Evolutionary conservation across 305 asterid genomes (phyloP).

Genomic region (Solanum hybrid): DNA sequence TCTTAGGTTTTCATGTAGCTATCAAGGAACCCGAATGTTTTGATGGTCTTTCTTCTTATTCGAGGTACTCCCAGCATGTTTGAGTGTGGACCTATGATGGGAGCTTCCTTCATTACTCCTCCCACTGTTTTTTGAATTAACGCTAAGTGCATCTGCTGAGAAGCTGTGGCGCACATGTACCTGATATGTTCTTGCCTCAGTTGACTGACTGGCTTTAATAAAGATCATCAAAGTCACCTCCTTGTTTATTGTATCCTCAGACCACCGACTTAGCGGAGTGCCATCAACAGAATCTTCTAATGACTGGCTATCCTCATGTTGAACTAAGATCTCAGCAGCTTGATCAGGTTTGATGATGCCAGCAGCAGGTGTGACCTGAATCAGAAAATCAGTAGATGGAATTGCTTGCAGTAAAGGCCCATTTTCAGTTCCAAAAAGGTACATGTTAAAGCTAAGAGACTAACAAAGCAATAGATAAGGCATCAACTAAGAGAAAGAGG

Average conservation of each 20-base stretch:
- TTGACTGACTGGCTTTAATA: constrained; percentile 49
- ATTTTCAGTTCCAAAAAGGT: not conserved
- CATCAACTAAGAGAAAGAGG: not conserved
- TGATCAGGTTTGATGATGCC: constrained; percentile 71
- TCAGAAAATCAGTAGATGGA: not conserved
- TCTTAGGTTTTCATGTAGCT: not conserved
- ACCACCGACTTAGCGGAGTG: constrained; percentile 81
- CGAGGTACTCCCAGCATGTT: constrained; percentile 13
- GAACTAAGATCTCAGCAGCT: constrained; percentile 49
- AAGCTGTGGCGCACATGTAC: constrained; percentile 42
- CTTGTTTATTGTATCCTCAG: constrained; percentile 72
- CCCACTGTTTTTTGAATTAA: constrained; percentile 31
- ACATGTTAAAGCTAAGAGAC: not conserved
- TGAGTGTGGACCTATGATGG: constrained; percentile 28
- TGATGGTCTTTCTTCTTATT: constrained; percentile 17
- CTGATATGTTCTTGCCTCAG: constrained; percentile 37
- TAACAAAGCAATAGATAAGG: not conserved
- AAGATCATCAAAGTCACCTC: constrained; percentile 57
- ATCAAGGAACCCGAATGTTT: constrained; percentile 16
- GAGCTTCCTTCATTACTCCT: constrained; percentile 44
- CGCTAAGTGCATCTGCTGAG: constrained; percentile 19
- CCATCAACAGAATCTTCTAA: constrained; percentile 59
- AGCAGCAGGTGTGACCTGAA: constrained; percentile 73
- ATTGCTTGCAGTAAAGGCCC: not conserved
- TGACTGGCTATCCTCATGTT: constrained; percentile 59